phyloP scores from a whole-genome alignment of 2,329 filamentous ascomycete genomes.

The Monilinia laxa region DNA sequence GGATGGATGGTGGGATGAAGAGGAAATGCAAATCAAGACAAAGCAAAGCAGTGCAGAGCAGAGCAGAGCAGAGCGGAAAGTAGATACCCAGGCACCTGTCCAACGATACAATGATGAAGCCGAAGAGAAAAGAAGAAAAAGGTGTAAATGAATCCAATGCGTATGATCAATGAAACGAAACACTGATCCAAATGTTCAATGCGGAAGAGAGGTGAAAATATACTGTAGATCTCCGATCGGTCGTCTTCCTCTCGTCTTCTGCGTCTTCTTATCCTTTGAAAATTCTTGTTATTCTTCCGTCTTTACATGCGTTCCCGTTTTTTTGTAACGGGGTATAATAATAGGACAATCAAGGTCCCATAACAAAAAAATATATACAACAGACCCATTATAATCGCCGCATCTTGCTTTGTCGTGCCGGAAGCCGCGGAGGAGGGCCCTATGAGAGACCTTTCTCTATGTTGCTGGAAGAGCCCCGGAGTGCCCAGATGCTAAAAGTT shows the following conservation, averaged over 20 bases:
- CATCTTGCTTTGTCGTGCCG: slow-evolving; percentile 1
- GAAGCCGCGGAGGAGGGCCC: slow-evolving; percentile 13
- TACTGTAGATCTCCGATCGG: background rate
- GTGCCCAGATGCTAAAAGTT: background rate
- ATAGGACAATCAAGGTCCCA: background rate
- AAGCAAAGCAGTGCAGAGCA: background rate
- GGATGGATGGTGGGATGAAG: slow-evolving; percentile 2
- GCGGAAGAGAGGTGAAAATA: background rate
- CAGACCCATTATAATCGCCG: background rate
- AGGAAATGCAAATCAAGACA: no score
- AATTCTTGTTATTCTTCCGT: background rate
- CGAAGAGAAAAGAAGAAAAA: background rate
- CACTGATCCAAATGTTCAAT: background rate
- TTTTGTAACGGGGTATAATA: background rate
- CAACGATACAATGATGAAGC: background rate
- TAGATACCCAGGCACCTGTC: background rate
- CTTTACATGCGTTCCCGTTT: background rate
- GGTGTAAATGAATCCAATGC: background rate
- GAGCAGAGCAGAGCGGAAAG: background rate
- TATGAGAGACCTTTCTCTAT: background rate
- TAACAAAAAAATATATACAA: background rate
- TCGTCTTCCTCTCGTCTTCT: background rate
- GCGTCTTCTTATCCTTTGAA: background rate
- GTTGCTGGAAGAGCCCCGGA: background rate
- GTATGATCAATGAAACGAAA: background rate